A percentile compares a stretch with the other conserved stretches of the same genome.
phyloP scores from a whole-genome alignment of 2,329 filamentous ascomycete genomes.

The Claviceps fusiformis region DNA sequence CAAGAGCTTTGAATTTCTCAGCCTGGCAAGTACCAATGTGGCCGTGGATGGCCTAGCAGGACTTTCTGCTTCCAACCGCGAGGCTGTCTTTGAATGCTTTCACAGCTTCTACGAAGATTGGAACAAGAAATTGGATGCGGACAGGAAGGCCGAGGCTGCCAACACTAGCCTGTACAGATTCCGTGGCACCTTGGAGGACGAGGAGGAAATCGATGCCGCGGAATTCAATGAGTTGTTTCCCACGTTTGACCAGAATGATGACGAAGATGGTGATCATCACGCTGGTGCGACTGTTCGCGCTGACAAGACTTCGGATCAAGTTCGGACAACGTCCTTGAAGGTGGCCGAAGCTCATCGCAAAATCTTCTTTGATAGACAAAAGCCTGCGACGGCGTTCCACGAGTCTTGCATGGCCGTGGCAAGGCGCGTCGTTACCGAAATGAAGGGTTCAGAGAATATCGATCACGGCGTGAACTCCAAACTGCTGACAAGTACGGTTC shows the following conservation, averaged over 20 bases:
- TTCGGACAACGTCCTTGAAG: constrained; percentile 43
- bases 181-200: constrained; percentile 61
- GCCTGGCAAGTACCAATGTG: constrained; percentile 18
- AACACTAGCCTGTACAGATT: constrained; percentile 74
- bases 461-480: constrained; percentile 30
- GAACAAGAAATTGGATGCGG: constrained; percentile 61
- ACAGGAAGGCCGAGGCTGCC: constrained; percentile 60
- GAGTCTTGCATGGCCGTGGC: constrained; percentile 31
- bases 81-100: constrained; percentile 51
- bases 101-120: constrained; percentile 66
- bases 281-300: constrained; percentile 15
- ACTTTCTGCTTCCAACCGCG: constrained; percentile 29
- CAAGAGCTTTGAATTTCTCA: constrained; percentile 31
- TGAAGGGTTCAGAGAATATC: constrained; percentile 14
- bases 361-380: constrained; percentile 32
- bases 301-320: constrained; percentile 23
- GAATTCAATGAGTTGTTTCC: constrained; percentile 77
- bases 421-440: constrained; percentile 20
- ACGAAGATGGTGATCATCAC: constrained; percentile 13
- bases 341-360: constrained; percentile 47
- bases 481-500: constrained; percentile 52
- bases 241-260: constrained; percentile 42
- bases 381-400: constrained; percentile 28
- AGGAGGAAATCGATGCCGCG: constrained; percentile 58
- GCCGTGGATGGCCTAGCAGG: constrained; percentile 33